phyloP scores from a whole-genome alignment of 1,139 yeast species.

The Pneumocystis murina region DNA sequence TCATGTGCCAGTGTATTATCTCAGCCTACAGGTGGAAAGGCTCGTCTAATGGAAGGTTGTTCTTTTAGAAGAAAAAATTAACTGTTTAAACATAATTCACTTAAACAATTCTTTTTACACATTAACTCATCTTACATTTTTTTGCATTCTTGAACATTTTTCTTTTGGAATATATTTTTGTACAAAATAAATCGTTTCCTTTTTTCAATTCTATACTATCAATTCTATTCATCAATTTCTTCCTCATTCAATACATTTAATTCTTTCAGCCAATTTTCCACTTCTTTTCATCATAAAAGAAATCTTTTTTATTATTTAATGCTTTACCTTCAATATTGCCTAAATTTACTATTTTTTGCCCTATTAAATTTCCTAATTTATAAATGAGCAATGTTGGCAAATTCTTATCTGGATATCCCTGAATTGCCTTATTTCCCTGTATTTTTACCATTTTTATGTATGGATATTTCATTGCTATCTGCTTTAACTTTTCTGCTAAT shows the following conservation, averaged over 20 bases:
- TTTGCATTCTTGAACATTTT: neutral
- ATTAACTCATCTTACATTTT: neutral
- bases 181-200: neutral
- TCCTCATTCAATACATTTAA: neutral
- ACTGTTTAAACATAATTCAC: slow-evolving; percentile 25
- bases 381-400: slow-evolving; percentile 85
- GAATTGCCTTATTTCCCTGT: slow-evolving; percentile 76
- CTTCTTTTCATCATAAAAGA: neutral
- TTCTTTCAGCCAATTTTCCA: neutral
- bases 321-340: neutral
- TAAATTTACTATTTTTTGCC: neutral
- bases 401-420: slow-evolving; percentile 73
- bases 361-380: slow-evolving; percentile 28
- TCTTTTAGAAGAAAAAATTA: slow-evolving; percentile 69
- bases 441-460: slow-evolving; percentile 87
- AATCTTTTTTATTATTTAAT: neutral
- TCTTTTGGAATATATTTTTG: too few species aligned
- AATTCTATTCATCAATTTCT: neutral
- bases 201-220: neutral
- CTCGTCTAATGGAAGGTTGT: slow-evolving; percentile 97
- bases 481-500: slow-evolving; percentile 14
- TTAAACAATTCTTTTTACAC: slow-evolving; percentile 33
- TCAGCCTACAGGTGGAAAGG: slow-evolving; percentile 99
- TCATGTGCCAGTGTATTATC: slow-evolving; percentile 96
- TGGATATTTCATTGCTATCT: slow-evolving; percentile 44